phyloP scores from a whole-genome alignment of 768 basidiomycete genomes.

The Gloeopeniophorella convolvens region DNA sequence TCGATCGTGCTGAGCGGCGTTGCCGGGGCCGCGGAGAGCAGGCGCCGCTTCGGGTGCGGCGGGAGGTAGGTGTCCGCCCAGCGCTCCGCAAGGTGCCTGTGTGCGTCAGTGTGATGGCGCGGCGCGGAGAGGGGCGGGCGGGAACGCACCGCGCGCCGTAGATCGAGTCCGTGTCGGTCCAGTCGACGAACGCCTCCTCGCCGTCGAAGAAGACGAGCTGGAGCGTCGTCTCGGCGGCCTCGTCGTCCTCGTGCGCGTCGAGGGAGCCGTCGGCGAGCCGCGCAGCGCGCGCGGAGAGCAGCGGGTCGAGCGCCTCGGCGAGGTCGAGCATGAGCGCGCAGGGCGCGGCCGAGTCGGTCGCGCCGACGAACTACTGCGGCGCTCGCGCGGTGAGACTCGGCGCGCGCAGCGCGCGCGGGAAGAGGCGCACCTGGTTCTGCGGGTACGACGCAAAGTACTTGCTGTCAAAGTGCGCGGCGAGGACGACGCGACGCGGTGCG shows the following conservation, averaged over 20 bases:
- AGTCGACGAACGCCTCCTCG: slow-evolving; percentile 89
- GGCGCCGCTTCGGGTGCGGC: slow-evolving; percentile 52
- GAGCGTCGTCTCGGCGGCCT: slow-evolving; percentile 75
- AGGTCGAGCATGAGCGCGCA: slow-evolving; percentile 93
- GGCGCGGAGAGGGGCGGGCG: neutral
- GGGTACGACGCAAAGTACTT: slow-evolving; percentile 76
- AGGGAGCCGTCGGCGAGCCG: slow-evolving; percentile 42
- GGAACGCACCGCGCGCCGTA: slow-evolving; percentile 88
- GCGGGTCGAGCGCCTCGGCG: slow-evolving; percentile 72
- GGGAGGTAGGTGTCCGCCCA: slow-evolving; percentile 70
- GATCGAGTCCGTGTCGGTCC: slow-evolving; percentile 86
- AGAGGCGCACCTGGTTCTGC: slow-evolving; percentile 57
- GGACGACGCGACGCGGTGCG: slow-evolving; percentile 70
- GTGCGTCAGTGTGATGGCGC: neutral
- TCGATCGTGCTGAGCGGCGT: slow-evolving; percentile 78
- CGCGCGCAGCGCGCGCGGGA: neutral
- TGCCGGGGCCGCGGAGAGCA: slow-evolving; percentile 38
- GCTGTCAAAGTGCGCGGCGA: slow-evolving; percentile 94
- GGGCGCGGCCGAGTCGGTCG: slow-evolving; percentile 94
- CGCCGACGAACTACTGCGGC: slow-evolving; percentile 77
- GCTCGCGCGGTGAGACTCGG: neutral
- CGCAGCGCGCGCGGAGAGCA: slow-evolving; percentile 55
- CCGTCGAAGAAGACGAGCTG: slow-evolving; percentile 96
- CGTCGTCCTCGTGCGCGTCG: slow-evolving; percentile 66
- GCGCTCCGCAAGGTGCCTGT: slow-evolving; percentile 80